phyloP scores from a whole-genome alignment of 2,329 filamentous ascomycete genomes.

The Fusarium marasasianum region DNA sequence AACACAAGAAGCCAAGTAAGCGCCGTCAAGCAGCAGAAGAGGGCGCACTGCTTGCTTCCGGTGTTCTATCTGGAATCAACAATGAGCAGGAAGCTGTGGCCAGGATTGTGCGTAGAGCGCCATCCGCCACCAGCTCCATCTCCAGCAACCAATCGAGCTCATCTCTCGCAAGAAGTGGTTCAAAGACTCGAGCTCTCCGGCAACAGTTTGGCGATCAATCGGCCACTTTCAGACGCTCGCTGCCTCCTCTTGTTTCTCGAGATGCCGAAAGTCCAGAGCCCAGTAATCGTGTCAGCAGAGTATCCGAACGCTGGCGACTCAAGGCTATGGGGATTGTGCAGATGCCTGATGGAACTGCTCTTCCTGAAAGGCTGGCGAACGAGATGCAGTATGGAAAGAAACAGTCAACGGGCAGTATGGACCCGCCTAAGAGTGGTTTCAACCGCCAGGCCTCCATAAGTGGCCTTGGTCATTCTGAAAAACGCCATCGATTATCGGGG shows the following conservation, averaged over 20 bases:
- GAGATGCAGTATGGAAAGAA: slow-evolving; percentile 56
- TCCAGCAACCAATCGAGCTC: slow-evolving; percentile 34
- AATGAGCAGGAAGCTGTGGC: slow-evolving; percentile 50
- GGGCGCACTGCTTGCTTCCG: slow-evolving; percentile 53
- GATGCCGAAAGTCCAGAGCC: slow-evolving; percentile 41
- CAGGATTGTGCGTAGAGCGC: slow-evolving; percentile 48
- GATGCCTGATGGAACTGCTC: slow-evolving; percentile 62
- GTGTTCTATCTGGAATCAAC: slow-evolving; percentile 53
- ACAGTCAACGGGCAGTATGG: slow-evolving; percentile 50
- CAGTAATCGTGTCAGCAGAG: slow-evolving; percentile 47
- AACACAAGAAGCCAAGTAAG: slow-evolving; percentile 45
- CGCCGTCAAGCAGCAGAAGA: slow-evolving; percentile 48
- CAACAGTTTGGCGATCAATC: slow-evolving; percentile 46
- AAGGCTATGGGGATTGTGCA: slow-evolving; percentile 63
- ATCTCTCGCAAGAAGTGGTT: slow-evolving; percentile 39
- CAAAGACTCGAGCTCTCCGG: slow-evolving; percentile 51
- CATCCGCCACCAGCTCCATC: slow-evolving; percentile 34
- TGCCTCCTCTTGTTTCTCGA: slow-evolving; percentile 48
- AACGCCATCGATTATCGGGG: slow-evolving; percentile 31
- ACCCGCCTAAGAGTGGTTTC: slow-evolving; percentile 21
- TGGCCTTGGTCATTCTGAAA: slow-evolving; percentile 28
- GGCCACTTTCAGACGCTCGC: slow-evolving; percentile 51
- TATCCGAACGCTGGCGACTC: slow-evolving; percentile 57
- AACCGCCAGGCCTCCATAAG: slow-evolving; percentile 41
- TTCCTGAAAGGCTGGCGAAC: slow-evolving; percentile 61